phyloP scores from a whole-genome alignment of 352 stramenopile genomes.

The Elongisporangium anandrum region DNA sequence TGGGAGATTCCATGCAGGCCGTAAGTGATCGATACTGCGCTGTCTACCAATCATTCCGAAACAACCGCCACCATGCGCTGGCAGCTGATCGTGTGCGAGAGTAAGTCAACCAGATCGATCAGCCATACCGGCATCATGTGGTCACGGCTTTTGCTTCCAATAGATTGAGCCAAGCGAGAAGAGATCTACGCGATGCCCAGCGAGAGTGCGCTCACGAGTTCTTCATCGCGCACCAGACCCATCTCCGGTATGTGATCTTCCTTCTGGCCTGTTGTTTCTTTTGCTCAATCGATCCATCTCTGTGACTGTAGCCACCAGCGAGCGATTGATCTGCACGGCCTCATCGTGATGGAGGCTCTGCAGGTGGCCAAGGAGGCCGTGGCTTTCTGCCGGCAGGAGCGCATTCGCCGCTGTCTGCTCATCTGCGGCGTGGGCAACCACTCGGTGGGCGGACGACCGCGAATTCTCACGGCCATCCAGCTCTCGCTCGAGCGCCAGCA shows the following conservation, averaged over 20 bases:
- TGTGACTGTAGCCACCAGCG: slow-evolving; percentile 27
- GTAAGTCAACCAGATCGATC: slow-evolving; percentile 20
- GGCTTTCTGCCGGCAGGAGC: slow-evolving; percentile 48
- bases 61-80: slow-evolving; percentile 37
- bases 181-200: slow-evolving; percentile 53
- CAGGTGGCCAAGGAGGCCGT: slow-evolving; percentile 54
- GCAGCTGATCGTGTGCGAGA: slow-evolving; percentile 48
- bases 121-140: slow-evolving; percentile 1
- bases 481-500: slow-evolving; percentile 53
- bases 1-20: slow-evolving; percentile 43
- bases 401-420: slow-evolving; percentile 55
- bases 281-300: slow-evolving; percentile 1
- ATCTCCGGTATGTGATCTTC: slow-evolving; percentile 44
- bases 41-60: slow-evolving; percentile 53
- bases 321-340: slow-evolving; percentile 57
- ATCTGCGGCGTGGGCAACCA: slow-evolving; percentile 66
- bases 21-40: slow-evolving; percentile 61
- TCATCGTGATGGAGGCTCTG: slow-evolving; percentile 65
- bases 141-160: neutral
- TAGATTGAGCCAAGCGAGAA: slow-evolving; percentile 46
- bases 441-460: slow-evolving; percentile 59
- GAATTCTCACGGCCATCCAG: slow-evolving; percentile 53
- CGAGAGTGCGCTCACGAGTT: slow-evolving; percentile 59
- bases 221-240: slow-evolving; percentile 38
- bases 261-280: slow-evolving; percentile 2